phyloP scores from a whole-genome alignment of 2,329 filamentous ascomycete genomes.

The Beauveria sp. region DNA sequence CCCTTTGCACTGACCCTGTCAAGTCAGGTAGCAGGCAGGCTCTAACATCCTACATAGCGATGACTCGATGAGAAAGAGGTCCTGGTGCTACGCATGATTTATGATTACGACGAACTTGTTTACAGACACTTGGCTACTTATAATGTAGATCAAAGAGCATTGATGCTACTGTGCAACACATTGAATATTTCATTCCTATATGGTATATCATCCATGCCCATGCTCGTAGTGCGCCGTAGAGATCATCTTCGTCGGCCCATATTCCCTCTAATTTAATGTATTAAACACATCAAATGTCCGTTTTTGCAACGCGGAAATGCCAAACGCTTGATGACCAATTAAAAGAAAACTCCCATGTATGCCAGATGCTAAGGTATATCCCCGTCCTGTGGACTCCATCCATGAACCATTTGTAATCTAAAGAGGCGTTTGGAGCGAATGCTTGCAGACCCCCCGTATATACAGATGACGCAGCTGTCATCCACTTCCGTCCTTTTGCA shows the following conservation, averaged over 20 bases:
- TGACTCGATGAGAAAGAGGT: neutral
- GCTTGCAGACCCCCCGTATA: neutral
- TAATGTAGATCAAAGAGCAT: neutral
- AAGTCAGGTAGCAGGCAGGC: neutral
- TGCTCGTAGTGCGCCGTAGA: conserved; percentile 5
- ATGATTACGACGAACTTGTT: neutral
- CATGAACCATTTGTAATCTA: neutral
- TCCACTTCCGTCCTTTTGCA: neutral
- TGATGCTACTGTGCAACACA: neutral
- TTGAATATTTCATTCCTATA: conserved; percentile 2
- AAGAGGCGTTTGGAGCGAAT: neutral
- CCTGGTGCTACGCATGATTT: neutral
- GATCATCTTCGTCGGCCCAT: neutral
- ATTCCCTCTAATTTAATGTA: neutral
- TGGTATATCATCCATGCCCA: neutral
- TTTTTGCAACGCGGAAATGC: neutral
- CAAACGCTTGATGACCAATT: neutral
- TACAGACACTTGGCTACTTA: neutral
- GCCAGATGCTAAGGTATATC: conserved; percentile 8
- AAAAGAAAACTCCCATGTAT: conserved; percentile 9
- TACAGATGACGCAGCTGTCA: neutral
- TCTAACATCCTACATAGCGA: neutral
- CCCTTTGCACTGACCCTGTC: neutral
- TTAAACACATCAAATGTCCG: neutral
- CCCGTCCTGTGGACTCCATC: neutral